Evolutionary conservation across 768 basidiomycete species (phyloP), one percentile per base, ranked within the genome.

Genomic region (Suillus fuscotomentosus): DNA sequence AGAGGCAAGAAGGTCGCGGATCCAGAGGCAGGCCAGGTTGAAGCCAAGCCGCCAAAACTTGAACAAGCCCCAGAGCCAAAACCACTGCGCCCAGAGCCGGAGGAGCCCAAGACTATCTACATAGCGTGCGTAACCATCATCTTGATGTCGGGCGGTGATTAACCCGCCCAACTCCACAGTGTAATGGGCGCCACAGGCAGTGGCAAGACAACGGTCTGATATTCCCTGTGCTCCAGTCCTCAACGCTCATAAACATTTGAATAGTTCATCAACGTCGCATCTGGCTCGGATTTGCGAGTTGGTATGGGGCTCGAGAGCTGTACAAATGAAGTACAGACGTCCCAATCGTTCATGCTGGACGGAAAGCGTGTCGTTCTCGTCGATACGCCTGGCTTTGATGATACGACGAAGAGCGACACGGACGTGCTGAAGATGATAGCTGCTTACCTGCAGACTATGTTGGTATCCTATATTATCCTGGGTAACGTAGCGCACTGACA

Each of bases 301-400:
- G 74, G 79, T 15, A 68, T 73, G 34, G 69, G 72, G n/a, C 60
- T 80, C 57, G 74, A 77, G 60, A 80, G 79, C 56, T 76, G 74
- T 60, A 80, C 79, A 27, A 70, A 74, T 7, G 61, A 76, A 61
- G 68, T 77, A 10, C 77, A 78, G 63, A 70, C 67, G 8, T 77
- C 75, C 0, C 3, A 60, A 17, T 66, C 71, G 50, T 77, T 75
- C 42, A 31, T 61, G 51, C 45, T 75, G 15, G 69, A 69, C 60
- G 79, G 78, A 7, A 75, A 75, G 10, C 71, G 65, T n/a, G 76
- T 88, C 41, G 75, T 78, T 14, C 72, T 88, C 36, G 80, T 88
- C 60, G 87, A 88, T 65, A 88, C 87, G 0, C 87, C 87, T 8
- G 87, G 87, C 1, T 88, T 87, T 68, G 86, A 87, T 70, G 85